A percentile compares a stretch with the other conserved stretches of the same genome.
Evolutionary conservation across 1,139 yeast species (phyloP).

Genomic region (Petasospora fabianii): DNA sequence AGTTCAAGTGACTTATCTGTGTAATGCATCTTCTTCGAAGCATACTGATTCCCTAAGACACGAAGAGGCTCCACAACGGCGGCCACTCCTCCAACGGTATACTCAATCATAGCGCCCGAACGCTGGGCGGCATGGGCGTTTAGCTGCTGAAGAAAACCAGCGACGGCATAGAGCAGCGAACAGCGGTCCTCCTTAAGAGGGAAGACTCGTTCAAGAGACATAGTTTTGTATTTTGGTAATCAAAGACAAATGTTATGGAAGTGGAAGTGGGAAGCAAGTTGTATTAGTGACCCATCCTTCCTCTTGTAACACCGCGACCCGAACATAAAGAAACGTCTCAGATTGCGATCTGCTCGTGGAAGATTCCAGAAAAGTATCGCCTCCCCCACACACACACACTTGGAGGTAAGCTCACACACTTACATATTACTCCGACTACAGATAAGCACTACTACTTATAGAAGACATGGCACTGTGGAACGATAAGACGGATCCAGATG

Average conservation of each 20-base stretch:
- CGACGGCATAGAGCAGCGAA: conserved; percentile 13
- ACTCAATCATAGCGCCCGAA: conserved; percentile 13
- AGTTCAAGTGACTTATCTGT: conserved; percentile 3
- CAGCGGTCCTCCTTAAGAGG: conserved; percentile 8
- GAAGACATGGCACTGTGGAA: conserved; percentile 22
- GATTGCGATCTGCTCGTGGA: too few species aligned
- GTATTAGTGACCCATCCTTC: background rate
- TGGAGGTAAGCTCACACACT: background rate
- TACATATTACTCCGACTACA: background rate
- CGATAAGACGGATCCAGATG: conserved; percentile 13
- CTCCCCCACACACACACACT: background rate
- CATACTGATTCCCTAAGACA: conserved; percentile 4
- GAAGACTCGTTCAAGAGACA: conserved; percentile 8
- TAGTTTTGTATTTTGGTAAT: background rate
- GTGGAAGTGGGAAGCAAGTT: background rate
- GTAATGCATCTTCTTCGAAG: conserved; percentile 5
- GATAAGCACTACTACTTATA: background rate
- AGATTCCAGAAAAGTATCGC: background rate
- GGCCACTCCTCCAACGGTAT: conserved; percentile 23
- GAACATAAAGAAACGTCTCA: too few species aligned
- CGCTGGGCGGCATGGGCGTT: conserved; percentile 13
- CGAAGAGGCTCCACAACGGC: conserved; percentile 15
- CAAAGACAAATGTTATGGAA: background rate
- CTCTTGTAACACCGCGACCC: too few species aligned
- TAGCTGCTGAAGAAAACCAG: conserved; percentile 12